Conservation (phyloP, 192 early-diverging fungal genomes). For the Lunasporangiospora selenospora region DNA sequence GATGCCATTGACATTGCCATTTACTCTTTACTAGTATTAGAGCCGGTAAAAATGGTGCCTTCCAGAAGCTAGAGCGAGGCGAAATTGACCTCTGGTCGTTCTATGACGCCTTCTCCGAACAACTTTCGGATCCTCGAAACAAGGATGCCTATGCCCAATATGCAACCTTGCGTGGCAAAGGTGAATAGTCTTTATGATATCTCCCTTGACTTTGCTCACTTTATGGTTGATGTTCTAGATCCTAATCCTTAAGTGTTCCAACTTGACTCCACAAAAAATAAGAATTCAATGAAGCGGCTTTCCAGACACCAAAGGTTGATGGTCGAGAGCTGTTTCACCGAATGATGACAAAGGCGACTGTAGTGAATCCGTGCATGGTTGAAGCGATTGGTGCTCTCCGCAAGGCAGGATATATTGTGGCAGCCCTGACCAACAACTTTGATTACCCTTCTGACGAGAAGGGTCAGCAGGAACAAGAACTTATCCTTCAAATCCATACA, state of each 20-base stretch:
- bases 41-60: constrained; percentile 13
- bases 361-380: constrained; percentile 54
- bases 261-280: not conserved
- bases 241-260: not conserved
- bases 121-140: constrained; percentile 61
- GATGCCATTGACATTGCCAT: not conserved
- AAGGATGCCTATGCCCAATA: constrained; percentile 56
- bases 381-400: constrained; percentile 50
- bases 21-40: constrained; percentile 10
- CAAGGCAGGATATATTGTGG: constrained; percentile 66
- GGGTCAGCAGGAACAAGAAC: constrained; percentile 19
- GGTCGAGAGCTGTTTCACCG: constrained; percentile 63
- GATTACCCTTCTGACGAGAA: constrained; percentile 48
- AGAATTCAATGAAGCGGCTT: constrained; percentile 19
- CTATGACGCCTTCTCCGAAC: constrained; percentile 62
- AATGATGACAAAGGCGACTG: constrained; percentile 68
- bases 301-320: constrained; percentile 49
- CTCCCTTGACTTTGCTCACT: not conserved
- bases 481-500: constrained; percentile 33
- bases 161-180: constrained; percentile 29
- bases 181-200: not conserved
- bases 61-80: constrained; percentile 62
- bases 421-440: constrained; percentile 90
- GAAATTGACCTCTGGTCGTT: constrained; percentile 65
- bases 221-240: not conserved